A percentile compares a stretch with the other conserved stretches of the same genome.
Evolutionary conservation across 2,329 filamentous ascomycete genomes (phyloP).

Genomic region (Pestalotiopsis sp.): DNA sequence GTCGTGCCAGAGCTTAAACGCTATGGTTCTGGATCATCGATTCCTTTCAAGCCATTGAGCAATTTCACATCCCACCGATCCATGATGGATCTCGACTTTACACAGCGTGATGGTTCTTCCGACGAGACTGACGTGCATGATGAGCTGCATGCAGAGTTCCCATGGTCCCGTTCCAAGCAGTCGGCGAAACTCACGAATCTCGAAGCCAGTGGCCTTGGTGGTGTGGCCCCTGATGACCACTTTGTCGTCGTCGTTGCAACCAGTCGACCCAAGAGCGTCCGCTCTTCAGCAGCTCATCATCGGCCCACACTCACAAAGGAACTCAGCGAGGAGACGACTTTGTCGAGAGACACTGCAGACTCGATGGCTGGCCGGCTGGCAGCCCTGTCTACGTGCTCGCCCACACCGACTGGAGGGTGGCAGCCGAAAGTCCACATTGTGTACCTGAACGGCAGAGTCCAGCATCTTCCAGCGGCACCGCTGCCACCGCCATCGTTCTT

Average conservation of each 20-base stretch:
- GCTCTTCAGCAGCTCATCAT: slow-evolving; percentile 4
- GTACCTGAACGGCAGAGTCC: slow-evolving; percentile 44
- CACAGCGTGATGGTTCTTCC: slow-evolving; percentile 30
- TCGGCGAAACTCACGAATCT: slow-evolving; percentile 38
- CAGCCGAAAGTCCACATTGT: slow-evolving; percentile 39
- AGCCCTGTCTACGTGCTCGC: slow-evolving; percentile 40
- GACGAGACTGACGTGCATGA: slow-evolving; percentile 34
- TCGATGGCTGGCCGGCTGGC: slow-evolving; percentile 42
- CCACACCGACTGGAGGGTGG: slow-evolving; percentile 16
- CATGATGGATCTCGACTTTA: slow-evolving; percentile 24
- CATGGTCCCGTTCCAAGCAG: slow-evolving; percentile 46
- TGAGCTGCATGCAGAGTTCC: slow-evolving; percentile 44
- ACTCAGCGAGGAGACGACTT: slow-evolving; percentile 15
- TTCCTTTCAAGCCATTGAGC: slow-evolving; percentile 51
- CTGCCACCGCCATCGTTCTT: slow-evolving; percentile 55
- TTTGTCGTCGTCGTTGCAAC: slow-evolving; percentile 59
- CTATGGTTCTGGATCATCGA: slow-evolving; percentile 48
- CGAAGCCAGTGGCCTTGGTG: slow-evolving; percentile 59
- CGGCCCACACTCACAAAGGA: slow-evolving; percentile 13
- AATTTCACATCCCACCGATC: slow-evolving; percentile 31
- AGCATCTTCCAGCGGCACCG: slow-evolving; percentile 44
- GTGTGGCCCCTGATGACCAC: slow-evolving; percentile 63
- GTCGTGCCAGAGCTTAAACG: slow-evolving; percentile 26
- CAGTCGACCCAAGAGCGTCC: slow-evolving; percentile 35
- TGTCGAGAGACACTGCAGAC: slow-evolving; percentile 35